These are phyloP conservation scores for Pouteria glomerata DNA, from an alignment of 148 eudicot genomes.

Conservation along the genomic window DNA sequence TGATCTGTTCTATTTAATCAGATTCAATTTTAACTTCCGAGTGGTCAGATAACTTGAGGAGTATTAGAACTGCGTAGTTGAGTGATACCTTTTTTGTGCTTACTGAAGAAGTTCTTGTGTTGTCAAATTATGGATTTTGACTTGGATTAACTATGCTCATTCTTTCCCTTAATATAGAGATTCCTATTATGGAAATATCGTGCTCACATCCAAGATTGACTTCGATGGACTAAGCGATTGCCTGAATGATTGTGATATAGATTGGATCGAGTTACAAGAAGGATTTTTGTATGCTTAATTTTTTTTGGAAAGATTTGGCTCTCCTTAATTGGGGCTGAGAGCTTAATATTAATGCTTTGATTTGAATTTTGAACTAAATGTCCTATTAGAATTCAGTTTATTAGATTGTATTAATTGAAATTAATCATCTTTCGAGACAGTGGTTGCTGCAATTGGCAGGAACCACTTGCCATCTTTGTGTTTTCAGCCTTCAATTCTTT, in stretches of 20 bases:
- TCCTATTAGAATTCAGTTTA: neutral
- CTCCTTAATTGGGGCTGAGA: neutral
- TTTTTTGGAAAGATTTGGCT: too few species aligned
- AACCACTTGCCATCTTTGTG: slow-evolving; percentile 5
- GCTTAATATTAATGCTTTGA: too few species aligned
- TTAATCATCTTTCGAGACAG: neutral
- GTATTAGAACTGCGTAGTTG: neutral
- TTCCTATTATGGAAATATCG: neutral
- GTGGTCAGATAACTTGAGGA: neutral
- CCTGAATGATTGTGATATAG: neutral
- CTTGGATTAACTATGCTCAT: neutral
- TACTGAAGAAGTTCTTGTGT: neutral
- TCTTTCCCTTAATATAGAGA: neutral
- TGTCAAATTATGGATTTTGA: neutral
- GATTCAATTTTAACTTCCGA: neutral
- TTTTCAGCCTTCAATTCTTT: slow-evolving; percentile 2
- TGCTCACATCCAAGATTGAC: neutral
- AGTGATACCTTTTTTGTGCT: neutral
- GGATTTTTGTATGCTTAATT: too few species aligned
- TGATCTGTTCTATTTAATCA: neutral
- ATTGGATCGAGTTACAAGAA: too few species aligned
- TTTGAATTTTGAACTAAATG: neutral
- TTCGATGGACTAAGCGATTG: neutral
- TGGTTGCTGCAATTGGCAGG: slow-evolving; percentile 16
- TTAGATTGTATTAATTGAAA: neutral